These are phyloP conservation scores for Monosporascus sp. DNA, from an alignment of 2,329 filamentous ascomycete species.

Conservation along the genomic window DNA sequence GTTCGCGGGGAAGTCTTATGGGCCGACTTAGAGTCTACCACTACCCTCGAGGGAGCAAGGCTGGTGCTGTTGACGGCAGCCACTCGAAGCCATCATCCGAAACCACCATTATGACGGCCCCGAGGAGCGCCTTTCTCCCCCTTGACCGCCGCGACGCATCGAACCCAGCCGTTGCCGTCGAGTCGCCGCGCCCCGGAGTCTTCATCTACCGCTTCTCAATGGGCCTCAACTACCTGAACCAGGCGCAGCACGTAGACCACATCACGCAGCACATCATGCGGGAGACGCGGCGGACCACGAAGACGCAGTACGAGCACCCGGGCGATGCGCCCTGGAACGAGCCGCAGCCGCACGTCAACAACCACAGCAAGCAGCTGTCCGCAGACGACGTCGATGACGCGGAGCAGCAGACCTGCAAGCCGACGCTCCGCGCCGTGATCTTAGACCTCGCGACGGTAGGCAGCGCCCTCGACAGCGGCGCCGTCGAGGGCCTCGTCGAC, in stretches of 20 bases:
- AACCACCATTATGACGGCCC: constrained; percentile 1
- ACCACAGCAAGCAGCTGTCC: constrained; percentile 17
- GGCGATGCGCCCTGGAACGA: constrained; percentile 52
- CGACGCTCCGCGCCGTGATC: constrained; percentile 47
- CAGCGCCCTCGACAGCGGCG: constrained; percentile 48
- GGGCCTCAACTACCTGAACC: constrained; percentile 48
- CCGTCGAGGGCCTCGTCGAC: constrained; percentile 51
- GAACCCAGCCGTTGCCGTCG: constrained; percentile 38
- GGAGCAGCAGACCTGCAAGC: constrained; percentile 24
- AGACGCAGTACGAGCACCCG: constrained; percentile 29
- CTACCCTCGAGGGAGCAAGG: constrained; percentile 5
- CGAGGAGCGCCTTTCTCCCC: constrained; percentile 31
- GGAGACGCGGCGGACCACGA: constrained; percentile 33
- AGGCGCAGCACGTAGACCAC: constrained; percentile 40
- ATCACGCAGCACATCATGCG: constrained; percentile 34
- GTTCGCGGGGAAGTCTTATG: constrained; percentile 42
- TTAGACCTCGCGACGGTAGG: constrained; percentile 55
- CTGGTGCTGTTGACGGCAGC: constrained; percentile 4
- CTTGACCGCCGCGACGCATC: constrained; percentile 36
- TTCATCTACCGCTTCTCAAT: constrained; percentile 48
- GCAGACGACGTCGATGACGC: constrained; percentile 23
- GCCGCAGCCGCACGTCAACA: constrained; percentile 31
- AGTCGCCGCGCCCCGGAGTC: constrained; percentile 41
- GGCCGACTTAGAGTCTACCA: constrained; percentile 28
- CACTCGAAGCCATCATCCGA: constrained; percentile 1